Percentiles rank a stretch among this genome's conserved stretches.
Conservation (phyloP, 2,329 filamentous ascomycete genomes). For the Xylariaceae sp. region DNA sequence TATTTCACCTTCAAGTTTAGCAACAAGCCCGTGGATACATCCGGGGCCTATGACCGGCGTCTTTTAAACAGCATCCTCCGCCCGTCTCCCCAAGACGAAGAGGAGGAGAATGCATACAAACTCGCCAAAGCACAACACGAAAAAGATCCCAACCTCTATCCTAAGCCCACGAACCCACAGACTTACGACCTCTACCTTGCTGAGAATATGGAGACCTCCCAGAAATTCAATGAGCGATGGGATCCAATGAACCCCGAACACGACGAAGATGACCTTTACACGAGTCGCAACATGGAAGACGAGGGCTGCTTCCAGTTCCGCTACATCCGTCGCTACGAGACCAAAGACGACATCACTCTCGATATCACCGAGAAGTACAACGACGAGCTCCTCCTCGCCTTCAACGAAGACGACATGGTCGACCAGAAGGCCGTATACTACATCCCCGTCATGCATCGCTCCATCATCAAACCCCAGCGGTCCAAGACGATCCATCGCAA, state of each 20-base stretch:
- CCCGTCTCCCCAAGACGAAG: constrained; percentile 53
- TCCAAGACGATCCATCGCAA: constrained; percentile 59
- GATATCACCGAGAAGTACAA: constrained; percentile 58
- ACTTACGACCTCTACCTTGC: constrained; percentile 66
- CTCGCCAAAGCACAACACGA: constrained; percentile 51
- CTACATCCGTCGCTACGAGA: constrained; percentile 62
- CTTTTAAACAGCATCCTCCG: constrained; percentile 59
- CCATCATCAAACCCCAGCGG: constrained; percentile 58
- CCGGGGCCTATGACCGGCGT: constrained; percentile 54
- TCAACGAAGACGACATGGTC: constrained; percentile 47
- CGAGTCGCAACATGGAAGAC: constrained; percentile 42
- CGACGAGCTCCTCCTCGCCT: constrained; percentile 59
- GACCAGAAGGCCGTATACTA: constrained; percentile 60
- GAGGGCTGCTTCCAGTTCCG: constrained; percentile 57
- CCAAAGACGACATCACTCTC: constrained; percentile 53
- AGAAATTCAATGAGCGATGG: constrained; percentile 58
- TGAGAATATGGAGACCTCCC: constrained; percentile 43
- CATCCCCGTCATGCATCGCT: constrained; percentile 64
- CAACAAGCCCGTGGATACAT: constrained; percentile 57
- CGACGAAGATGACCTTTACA: constrained; percentile 53
- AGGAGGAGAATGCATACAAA: constrained; percentile 50
- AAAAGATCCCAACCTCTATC: constrained; percentile 52
- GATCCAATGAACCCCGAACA: constrained; percentile 53
- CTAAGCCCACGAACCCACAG: constrained; percentile 54
- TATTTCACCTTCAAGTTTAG: constrained; percentile 68